These are phyloP conservation scores for Phyllostachys edulis DNA, from an alignment of 176 grass and related monocot genomes.

Conservation along the genomic window DNA sequence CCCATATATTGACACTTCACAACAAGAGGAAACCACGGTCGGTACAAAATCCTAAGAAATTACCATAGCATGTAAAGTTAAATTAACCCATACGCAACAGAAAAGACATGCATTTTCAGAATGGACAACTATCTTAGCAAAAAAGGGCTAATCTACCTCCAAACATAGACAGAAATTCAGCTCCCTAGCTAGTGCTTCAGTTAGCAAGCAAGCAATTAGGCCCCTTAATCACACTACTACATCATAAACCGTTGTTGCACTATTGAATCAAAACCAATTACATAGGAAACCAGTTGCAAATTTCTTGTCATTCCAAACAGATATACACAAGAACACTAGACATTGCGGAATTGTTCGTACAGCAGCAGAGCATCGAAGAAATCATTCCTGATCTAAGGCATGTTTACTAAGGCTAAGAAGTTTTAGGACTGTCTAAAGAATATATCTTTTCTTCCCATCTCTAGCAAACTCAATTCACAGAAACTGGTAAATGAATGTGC, in stretches of 20 bases:
- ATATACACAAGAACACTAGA: neutral
- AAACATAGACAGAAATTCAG: neutral
- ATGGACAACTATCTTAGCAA: neutral
- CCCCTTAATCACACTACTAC: neutral
- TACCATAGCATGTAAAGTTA: neutral
- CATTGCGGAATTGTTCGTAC: neutral
- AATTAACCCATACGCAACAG: neutral
- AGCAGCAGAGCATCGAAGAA: neutral
- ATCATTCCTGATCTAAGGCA: neutral
- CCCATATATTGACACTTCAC: too few species aligned
- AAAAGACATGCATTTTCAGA: neutral
- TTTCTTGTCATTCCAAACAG: neutral
- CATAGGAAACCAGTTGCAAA: neutral
- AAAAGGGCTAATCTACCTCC: neutral
- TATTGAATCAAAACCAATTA: neutral
- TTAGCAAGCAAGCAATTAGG: neutral
- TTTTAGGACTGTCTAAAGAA: neutral
- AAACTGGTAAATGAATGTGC: neutral
- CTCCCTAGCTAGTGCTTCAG: neutral
- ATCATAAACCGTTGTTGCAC: neutral
- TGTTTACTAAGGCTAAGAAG: neutral
- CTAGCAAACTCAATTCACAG: neutral
- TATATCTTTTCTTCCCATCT: neutral
- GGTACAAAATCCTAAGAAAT: neutral
- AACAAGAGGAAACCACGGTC: neutral